Conservation (phyloP, 2,329 filamentous ascomycete genomes). For the Mycogone perniciosa region DNA sequence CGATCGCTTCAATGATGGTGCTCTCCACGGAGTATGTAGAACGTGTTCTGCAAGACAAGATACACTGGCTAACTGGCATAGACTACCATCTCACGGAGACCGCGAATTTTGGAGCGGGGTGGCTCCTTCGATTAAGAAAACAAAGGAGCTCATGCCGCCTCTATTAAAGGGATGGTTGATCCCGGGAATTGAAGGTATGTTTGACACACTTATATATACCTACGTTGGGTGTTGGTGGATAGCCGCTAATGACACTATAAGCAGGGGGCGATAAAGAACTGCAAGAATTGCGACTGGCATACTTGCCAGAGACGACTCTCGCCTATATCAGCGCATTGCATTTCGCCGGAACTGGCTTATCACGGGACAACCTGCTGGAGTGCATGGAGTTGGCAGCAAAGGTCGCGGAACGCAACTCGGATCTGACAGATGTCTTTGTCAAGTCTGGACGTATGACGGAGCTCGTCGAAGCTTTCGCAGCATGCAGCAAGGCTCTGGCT, state of each 20-base stretch:
- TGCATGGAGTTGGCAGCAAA: conserved; percentile 79
- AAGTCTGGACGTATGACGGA: conserved; percentile 64
- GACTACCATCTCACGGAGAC: conserved; percentile 6
- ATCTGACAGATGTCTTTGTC: conserved; percentile 59
- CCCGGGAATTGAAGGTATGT: conserved; percentile 48
- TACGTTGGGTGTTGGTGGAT: background rate
- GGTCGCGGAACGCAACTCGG: conserved; percentile 64
- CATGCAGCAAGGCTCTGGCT: conserved; percentile 66
- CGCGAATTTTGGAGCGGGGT: conserved; percentile 50
- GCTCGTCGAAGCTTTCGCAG: conserved; percentile 68
- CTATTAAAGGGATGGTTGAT: conserved; percentile 61
- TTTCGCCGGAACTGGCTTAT: conserved; percentile 67
- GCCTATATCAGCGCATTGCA: conserved; percentile 78
- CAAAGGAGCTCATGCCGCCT: conserved; percentile 52
- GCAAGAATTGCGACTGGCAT: conserved; percentile 61
- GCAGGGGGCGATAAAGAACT: conserved; percentile 52
- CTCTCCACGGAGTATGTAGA: conserved; percentile 45
- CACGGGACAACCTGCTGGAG: conserved; percentile 70
- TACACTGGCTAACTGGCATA: background rate
- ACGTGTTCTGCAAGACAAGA: background rate
- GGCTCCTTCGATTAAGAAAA: conserved; percentile 45
- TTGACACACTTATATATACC: background rate
- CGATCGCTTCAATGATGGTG: conserved; percentile 51
- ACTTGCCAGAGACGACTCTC: conserved; percentile 79
- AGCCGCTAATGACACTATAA: background rate